A percentile compares a stretch with the other conserved stretches of the same genome.
Evolutionary conservation across 352 stramenopile species (phyloP).

Genomic region (Phytophthora pseudosyringae): DNA sequence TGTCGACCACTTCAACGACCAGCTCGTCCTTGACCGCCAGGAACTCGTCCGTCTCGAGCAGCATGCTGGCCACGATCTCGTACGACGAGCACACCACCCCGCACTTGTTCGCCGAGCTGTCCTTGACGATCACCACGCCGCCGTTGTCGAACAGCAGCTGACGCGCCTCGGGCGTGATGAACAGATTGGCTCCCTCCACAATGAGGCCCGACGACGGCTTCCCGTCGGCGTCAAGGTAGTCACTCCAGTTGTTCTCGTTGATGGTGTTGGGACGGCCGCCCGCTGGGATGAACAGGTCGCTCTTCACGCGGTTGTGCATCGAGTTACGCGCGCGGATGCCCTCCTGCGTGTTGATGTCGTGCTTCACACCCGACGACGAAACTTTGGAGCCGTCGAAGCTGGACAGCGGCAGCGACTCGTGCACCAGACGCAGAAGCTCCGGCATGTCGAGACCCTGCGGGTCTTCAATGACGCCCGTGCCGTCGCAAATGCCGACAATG

Average conservation of each 20-base stretch:
- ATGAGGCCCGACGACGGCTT: constrained; percentile 85
- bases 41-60: constrained; percentile 97
- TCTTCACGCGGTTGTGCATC: constrained; percentile 97
- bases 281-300: constrained; percentile 85
- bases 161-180: constrained; percentile 84
- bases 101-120: constrained; percentile 95
- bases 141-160: constrained; percentile 95
- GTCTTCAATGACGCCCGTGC: constrained; percentile 95
- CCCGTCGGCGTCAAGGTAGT: constrained; percentile 70
- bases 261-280: constrained; percentile 86
- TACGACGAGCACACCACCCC: constrained; percentile 88
- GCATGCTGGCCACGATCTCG: constrained; percentile 93
- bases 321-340: constrained; percentile 95
- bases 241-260: constrained; percentile 87
- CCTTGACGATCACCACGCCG: constrained; percentile 97
- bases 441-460: constrained; percentile 93
- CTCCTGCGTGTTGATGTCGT: constrained; percentile 80
- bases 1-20: constrained; percentile 95
- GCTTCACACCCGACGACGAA: constrained; percentile 62
- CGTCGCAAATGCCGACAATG: constrained; percentile 93
- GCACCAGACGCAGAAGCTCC: constrained; percentile 95
- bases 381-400: constrained; percentile 68
- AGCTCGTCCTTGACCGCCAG: constrained; percentile 94
- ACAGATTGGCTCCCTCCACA: constrained; percentile 88
- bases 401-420: constrained; percentile 91